These are phyloP conservation scores for Gracilariopsis chorda DNA, from an alignment of 23 red algal species.

Conservation along the genomic window DNA sequence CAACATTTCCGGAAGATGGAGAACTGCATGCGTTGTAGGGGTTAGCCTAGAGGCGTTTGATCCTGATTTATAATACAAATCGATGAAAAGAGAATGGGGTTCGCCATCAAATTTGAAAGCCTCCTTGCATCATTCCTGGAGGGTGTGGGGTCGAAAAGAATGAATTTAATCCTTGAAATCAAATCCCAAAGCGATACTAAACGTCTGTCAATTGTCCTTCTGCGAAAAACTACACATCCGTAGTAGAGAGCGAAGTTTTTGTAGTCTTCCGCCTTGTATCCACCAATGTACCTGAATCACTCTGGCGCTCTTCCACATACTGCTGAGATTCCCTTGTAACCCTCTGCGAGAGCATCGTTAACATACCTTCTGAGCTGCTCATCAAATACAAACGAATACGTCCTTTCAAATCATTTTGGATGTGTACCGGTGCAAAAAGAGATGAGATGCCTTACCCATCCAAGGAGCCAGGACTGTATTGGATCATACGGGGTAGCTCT, in stretches of 20 bases:
- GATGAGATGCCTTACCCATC: conserved; percentile 9
- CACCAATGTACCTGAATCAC: not conserved
- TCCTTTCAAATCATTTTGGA: not conserved
- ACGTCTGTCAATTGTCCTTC: not conserved
- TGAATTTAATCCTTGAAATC: not conserved
- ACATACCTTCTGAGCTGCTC: not conserved
- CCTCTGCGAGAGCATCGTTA: not conserved
- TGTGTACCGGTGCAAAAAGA: not conserved
- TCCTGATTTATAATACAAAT: too few species aligned
- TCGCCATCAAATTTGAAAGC: too few species aligned
- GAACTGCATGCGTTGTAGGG: too few species aligned
- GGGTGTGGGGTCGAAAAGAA: not conserved
- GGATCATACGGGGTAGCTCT: not conserved
- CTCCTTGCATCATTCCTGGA: too few species aligned
- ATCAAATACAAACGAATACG: not conserved
- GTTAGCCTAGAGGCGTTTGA: too few species aligned
- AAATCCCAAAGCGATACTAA: not conserved
- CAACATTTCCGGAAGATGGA: too few species aligned
- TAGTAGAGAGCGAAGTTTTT: not conserved
- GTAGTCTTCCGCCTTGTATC: conserved; percentile 14
- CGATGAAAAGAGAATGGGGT: too few species aligned
- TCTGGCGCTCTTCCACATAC: not conserved
- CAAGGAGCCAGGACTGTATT: not conserved
- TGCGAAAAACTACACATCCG: not conserved
- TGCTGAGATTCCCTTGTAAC: not conserved